Evolutionary conservation across 2,329 filamentous ascomycete genomes (phyloP), one percentile per base, ranked within the genome.

Genomic region (Fusarium subtropicale): DNA sequence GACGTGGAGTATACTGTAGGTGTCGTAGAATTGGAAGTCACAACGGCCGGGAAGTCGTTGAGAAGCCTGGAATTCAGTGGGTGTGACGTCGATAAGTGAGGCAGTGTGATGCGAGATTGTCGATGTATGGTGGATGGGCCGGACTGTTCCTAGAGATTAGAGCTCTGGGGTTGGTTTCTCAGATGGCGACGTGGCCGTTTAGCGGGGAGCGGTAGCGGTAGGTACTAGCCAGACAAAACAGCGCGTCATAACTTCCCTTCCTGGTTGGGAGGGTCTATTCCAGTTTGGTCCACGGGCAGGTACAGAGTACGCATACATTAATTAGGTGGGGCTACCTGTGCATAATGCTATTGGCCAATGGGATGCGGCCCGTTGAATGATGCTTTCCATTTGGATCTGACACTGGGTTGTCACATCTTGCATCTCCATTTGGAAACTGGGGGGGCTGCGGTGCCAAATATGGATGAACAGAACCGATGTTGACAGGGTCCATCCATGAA

Each of bases 141-240:
- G 44, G 44, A 4, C 28, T 46, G 33, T 55, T 46, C 41, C 47
- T 58, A 31, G 34, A 44, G n/a, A 50, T 51, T 22, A 31, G 47
- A 52, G 42, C 42, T 55, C 28, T 38, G 56, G 45, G 31, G 45
- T 44, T 53, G 59, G 59, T 30, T 48, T 60, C 57, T 47, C 46
- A 51, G 54, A 55, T 44, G 65, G 69, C 71, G 71, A 74, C 72
- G 72, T 74, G 72, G 68, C 72, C 71, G 47, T 72, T 56, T 52
- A 71, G 45, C 51, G 64, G 62, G 48, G 48, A 57, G 48, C 31
- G 12, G 48, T 41, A 41, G 48, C 13, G 18, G 48, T 46, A 51
- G 56, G 44, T 26, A 41, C 13, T 31, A 55, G 38, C 34, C 51
- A 53, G 48, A 50, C 57, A 36, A 22, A 64, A 61, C 50, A 60